Evolutionary conservation across 371 early-diverging fungal genomes (phyloP).

Genomic region (Blakeslea trispora): DNA sequence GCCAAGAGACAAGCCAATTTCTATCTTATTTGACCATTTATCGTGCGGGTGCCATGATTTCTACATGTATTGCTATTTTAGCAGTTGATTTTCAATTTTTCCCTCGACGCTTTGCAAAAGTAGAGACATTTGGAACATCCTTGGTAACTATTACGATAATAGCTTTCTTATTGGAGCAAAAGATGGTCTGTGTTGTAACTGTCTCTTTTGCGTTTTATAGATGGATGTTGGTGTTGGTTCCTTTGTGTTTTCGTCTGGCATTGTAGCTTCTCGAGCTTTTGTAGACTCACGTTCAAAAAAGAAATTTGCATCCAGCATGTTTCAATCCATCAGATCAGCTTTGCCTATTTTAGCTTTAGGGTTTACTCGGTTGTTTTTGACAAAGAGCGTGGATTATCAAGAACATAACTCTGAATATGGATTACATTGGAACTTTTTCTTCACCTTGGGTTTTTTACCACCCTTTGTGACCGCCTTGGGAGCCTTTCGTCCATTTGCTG

Average conservation of each 20-base stretch:
- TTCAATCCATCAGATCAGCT: slow-evolving; percentile 40
- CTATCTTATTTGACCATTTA: slow-evolving; percentile 64
- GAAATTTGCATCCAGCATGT: slow-evolving; percentile 25
- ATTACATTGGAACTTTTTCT: slow-evolving; percentile 98
- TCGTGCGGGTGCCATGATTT: slow-evolving; percentile 76
- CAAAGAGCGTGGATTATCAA: slow-evolving; percentile 86
- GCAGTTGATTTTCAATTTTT: slow-evolving; percentile 97
- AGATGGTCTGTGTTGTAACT: background rate
- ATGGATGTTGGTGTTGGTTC: slow-evolving; percentile 90
- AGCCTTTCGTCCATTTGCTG: slow-evolving; percentile 42
- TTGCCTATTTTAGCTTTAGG: slow-evolving; percentile 80
- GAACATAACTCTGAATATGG: slow-evolving; percentile 96
- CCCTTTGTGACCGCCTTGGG: slow-evolving; percentile 66
- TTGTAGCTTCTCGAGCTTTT: slow-evolving; percentile 69
- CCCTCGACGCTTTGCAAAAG: slow-evolving; percentile 90
- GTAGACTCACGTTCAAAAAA: background rate
- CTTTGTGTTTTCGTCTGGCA: slow-evolving; percentile 81
- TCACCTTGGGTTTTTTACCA: slow-evolving; percentile 88
- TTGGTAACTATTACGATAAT: slow-evolving; percentile 67
- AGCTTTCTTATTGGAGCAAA: slow-evolving; percentile 6
- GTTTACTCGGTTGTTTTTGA: slow-evolving; percentile 63
- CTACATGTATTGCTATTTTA: slow-evolving; percentile 83
- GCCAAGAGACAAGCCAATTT: slow-evolving; percentile 17
- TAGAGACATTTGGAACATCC: slow-evolving; percentile 90
- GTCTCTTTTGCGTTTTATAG: slow-evolving; percentile 41